Evolutionary conservation across 78 protist genomes (phyloP).

Genomic region (Protostelium mycophagum): DNA sequence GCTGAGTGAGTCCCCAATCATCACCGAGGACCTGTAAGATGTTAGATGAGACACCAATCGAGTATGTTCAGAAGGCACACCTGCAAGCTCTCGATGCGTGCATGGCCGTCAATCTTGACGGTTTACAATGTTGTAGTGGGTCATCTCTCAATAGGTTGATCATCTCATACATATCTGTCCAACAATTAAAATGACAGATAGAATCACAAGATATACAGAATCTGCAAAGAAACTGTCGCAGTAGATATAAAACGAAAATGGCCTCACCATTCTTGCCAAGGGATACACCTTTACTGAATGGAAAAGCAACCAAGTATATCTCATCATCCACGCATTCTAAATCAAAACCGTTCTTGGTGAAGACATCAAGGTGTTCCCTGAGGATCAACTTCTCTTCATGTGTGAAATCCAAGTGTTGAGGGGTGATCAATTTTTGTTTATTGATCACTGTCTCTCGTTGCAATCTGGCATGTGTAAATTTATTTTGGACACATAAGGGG

Average conservation of each 20-base stretch:
- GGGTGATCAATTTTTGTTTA: constrained; percentile 31
- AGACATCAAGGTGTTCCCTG: constrained; percentile 37
- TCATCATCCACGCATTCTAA: constrained; percentile 40
- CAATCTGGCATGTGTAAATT: background rate
- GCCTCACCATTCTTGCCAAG: constrained; percentile 42
- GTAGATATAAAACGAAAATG: too few relatives aligned
- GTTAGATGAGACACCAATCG: too few relatives aligned
- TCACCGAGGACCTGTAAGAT: too few relatives aligned
- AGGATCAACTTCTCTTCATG: constrained; percentile 59
- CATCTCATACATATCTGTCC: constrained; percentile 64
- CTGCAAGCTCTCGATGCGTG: constrained; percentile 92
- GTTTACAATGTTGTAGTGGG: constrained; percentile 25
- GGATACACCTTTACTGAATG: constrained; percentile 32
- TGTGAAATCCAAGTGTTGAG: constrained; percentile 35
- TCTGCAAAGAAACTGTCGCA: background rate
- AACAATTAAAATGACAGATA: background rate
- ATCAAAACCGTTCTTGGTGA: constrained; percentile 66
- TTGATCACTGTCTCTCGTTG: constrained; percentile 6
- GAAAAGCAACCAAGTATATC: constrained; percentile 41
- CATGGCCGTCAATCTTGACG: constrained; percentile 71
- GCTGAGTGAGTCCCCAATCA: constrained; percentile 82
- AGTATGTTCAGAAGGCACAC: too few relatives aligned
- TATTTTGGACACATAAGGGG: too few relatives aligned
- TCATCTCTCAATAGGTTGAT: constrained; percentile 41
- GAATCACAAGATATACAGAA: background rate